A percentile compares a stretch with the other conserved stretches of the same genome.
phyloP scores from a whole-genome alignment of 108 stramenopile species.

The Stephanodiscus triporus region DNA sequence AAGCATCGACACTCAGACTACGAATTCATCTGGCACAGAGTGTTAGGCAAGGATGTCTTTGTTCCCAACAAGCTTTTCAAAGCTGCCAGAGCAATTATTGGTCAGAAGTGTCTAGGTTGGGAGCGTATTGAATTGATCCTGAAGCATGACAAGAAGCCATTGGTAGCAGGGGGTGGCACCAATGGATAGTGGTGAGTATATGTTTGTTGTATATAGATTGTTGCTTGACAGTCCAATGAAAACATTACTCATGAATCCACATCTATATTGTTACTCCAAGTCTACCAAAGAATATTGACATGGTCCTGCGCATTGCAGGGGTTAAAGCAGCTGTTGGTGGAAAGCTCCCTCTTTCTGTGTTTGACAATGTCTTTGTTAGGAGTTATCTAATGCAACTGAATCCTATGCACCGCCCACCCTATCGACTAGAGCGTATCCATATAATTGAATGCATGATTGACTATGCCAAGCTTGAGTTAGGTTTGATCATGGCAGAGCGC shows the following conservation, averaged over 20 bases:
- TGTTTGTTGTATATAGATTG: background rate
- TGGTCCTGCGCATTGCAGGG: conserved; percentile 1
- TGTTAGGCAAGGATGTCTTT: background rate
- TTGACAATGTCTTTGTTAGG: background rate
- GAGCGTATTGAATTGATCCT: background rate
- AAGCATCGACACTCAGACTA: background rate
- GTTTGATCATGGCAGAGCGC: conserved; percentile 3
- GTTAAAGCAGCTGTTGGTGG: background rate
- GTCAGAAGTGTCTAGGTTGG: background rate
- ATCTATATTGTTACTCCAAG: background rate
- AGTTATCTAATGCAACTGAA: background rate
- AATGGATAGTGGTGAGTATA: background rate
- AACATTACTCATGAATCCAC: background rate
- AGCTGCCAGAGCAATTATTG: background rate
- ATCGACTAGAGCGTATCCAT: conserved; percentile 10
- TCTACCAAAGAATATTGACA: conserved; percentile 11
- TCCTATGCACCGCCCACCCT: conserved; percentile 7
- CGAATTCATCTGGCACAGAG: background rate
- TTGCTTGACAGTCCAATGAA: background rate
- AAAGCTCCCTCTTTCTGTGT: conserved; percentile 7
- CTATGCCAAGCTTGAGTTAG: conserved; percentile 1
- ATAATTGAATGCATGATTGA: conserved; percentile 10
- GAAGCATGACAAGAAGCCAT: background rate
- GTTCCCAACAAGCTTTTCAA: conserved; percentile 1
- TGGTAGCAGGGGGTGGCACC: background rate